These are phyloP conservation scores for Zizania latifolia DNA, from an alignment of 176 grass and related monocot genomes.

Conservation along the genomic window DNA sequence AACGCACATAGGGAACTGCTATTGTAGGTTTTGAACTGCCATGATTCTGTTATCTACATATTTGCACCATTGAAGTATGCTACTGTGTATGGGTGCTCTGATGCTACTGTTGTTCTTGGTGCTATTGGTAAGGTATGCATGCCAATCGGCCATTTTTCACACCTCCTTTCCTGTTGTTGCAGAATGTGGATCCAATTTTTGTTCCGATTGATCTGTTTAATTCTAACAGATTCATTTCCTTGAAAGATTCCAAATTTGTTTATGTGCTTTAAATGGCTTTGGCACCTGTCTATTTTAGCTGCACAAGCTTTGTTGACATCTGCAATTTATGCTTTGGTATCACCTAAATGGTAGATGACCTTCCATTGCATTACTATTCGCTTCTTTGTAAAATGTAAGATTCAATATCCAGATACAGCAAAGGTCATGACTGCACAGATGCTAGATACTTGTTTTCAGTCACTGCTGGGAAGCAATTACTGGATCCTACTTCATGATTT, in stretches of 20 bases:
- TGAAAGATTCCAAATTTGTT: background rate
- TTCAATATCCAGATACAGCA: too few species aligned
- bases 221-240: background rate
- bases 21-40: conserved; percentile 90
- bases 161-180: background rate
- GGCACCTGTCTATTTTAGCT: background rate
- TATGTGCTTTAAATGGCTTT: background rate
- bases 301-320: background rate
- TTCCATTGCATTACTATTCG: too few species aligned
- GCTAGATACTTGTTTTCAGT: background rate
- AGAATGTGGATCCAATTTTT: background rate
- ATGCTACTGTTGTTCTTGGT: conserved; percentile 83
- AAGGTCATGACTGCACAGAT: too few species aligned
- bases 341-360: background rate
- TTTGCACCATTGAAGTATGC: conserved; percentile 93
- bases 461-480: background rate
- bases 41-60: conserved; percentile 96
- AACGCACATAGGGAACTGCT: background rate
- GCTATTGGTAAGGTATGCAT: conserved; percentile 90
- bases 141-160: background rate
- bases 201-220: background rate
- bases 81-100: conserved; percentile 93
- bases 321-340: background rate
- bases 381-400: too few species aligned
- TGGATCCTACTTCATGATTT: background rate